A percentile compares a stretch with the other conserved stretches of the same genome.
Evolutionary conservation across 2,329 filamentous ascomycete species (phyloP).

Genomic region (Coleophoma cylindrospora): DNA sequence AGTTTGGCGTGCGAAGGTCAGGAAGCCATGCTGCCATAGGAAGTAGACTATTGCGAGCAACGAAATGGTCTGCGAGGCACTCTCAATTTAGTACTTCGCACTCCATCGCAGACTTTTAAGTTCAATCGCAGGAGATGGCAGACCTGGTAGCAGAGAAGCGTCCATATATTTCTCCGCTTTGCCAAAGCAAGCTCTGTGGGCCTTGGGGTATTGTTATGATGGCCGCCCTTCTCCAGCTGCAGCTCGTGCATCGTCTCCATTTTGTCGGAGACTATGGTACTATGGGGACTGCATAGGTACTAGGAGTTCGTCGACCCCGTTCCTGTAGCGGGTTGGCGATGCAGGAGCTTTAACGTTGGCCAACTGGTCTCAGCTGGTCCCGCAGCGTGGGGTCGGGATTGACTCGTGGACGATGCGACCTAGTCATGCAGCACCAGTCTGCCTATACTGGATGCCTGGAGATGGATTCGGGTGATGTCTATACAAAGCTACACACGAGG

Average conservation of each 20-base stretch:
- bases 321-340: no score
- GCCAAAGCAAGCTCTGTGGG: not conserved
- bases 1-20: conserved; percentile 4
- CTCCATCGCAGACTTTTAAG: not conserved
- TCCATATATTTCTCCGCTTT: not conserved
- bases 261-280: conserved; percentile 4
- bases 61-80: conserved; percentile 9
- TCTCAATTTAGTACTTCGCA: not conserved
- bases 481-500: no score
- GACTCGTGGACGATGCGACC: no score
- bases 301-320: not conserved
- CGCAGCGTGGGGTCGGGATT: no score
- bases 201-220: not conserved
- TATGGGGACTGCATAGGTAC: not conserved
- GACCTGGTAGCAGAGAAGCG: conserved; percentile 12
- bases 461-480: no score
- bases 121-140: not conserved
- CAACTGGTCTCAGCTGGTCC: no score
- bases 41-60: conserved; percentile 5
- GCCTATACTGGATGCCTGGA: no score
- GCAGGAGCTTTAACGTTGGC: no score
- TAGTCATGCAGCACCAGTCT: no score
- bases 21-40: conserved; percentile 9
- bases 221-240: conserved; percentile 11
- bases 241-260: conserved; percentile 6